phyloP scores from a whole-genome alignment of 2,329 filamentous ascomycete genomes.

The Aspergillus costaricaensis region DNA sequence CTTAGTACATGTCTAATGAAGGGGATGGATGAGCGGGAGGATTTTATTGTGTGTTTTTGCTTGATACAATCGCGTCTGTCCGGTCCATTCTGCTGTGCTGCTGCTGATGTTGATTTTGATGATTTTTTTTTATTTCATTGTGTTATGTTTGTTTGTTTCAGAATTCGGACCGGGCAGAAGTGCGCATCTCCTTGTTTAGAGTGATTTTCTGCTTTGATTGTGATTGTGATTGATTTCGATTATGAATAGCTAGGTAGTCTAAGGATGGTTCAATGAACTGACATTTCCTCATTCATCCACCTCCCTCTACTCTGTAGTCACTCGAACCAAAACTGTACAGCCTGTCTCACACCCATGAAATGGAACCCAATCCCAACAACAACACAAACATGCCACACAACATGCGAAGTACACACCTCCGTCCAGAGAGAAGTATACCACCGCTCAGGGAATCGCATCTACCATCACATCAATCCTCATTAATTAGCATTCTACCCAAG shows the following conservation, averaged over 20 bases:
- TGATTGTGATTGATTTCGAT: neutral
- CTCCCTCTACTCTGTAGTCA: neutral
- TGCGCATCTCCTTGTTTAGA: constrained; percentile 43
- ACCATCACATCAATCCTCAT: no score
- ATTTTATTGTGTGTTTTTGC: constrained; percentile 37
- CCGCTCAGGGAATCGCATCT: no score
- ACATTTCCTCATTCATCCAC: neutral
- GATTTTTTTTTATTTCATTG: constrained; percentile 17
- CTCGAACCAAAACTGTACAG: neutral
- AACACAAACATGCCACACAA: no score
- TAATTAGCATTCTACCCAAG: no score
- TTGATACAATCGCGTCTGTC: constrained; percentile 53
- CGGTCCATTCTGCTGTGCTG: constrained; percentile 27
- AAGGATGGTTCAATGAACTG: neutral
- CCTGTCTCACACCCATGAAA: neutral
- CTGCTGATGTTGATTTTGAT: constrained; percentile 1
- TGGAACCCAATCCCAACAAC: neutral
- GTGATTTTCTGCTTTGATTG: constrained; percentile 10
- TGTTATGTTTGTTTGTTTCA: constrained; percentile 25
- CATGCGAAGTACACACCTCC: no score
- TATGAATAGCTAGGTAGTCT: neutral
- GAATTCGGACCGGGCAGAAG: constrained; percentile 47
- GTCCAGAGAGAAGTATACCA: no score
- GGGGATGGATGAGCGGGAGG: constrained; percentile 6
- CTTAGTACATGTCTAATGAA: constrained; percentile 1